Evolutionary conservation across 164 flowering plant genomes (phyloP).

Genomic region (Kalanchoe fedtschenkoi): DNA sequence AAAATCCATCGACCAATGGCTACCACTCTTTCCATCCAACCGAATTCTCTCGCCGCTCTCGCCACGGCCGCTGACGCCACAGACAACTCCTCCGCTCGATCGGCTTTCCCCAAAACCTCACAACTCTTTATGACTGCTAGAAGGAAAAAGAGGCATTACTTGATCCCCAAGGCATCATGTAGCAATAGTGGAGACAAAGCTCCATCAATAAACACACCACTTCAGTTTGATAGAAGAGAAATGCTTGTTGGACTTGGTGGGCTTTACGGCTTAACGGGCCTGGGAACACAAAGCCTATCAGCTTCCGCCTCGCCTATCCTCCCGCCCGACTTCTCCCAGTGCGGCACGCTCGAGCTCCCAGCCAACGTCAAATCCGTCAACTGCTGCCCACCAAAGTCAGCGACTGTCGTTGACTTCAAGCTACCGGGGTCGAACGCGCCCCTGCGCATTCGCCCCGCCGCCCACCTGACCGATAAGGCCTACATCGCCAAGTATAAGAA

Average conservation of each 20-base stretch:
- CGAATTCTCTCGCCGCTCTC: slow-evolving; percentile 4
- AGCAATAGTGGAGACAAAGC: not conserved
- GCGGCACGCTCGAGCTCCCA: slow-evolving; percentile 23
- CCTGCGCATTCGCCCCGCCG: slow-evolving; percentile 41
- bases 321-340: slow-evolving; percentile 21
- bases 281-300: not conserved
- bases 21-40: slow-evolving; percentile 14
- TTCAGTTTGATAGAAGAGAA: slow-evolving; percentile 33
- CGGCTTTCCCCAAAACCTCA: not conserved
- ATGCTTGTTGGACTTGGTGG: slow-evolving; percentile 43
- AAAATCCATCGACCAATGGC: too few relatives aligned
- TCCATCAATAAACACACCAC: not conserved
- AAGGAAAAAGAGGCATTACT: not conserved
- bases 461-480: slow-evolving; percentile 28
- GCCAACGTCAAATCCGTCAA: slow-evolving; percentile 14
- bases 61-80: not conserved
- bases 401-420: slow-evolving; percentile 33
- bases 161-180: slow-evolving; percentile 10
- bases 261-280: slow-evolving; percentile 21
- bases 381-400: slow-evolving; percentile 53
- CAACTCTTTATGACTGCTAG: slow-evolving; percentile 10
- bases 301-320: slow-evolving; percentile 22
- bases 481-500: slow-evolving; percentile 38
- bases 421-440: slow-evolving; percentile 20
- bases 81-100: not conserved